phyloP scores from a whole-genome alignment of 305 asterid genomes.

The Striga hermonthica region DNA sequence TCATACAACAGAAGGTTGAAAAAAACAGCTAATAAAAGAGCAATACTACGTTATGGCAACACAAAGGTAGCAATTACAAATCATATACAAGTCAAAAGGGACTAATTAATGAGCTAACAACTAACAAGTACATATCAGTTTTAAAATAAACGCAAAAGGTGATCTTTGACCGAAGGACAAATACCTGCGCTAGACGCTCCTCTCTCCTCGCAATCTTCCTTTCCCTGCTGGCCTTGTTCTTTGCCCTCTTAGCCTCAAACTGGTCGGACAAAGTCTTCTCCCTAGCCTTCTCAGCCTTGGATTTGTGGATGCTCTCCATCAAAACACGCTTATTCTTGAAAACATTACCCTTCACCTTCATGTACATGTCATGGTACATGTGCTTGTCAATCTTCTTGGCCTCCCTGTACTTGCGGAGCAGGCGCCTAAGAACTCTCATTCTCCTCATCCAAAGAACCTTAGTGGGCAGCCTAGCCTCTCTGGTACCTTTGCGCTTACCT shows the following conservation, averaged over 20 bases:
- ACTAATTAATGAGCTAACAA: too few relatives aligned
- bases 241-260: slow-evolving; percentile 72
- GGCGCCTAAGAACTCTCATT: slow-evolving; percentile 67
- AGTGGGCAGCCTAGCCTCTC: slow-evolving; percentile 75
- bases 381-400: slow-evolving; percentile 73
- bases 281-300: slow-evolving; percentile 84
- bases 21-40: not conserved
- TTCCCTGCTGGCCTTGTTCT: slow-evolving; percentile 85
- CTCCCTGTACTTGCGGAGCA: slow-evolving; percentile 75
- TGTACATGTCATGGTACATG: slow-evolving; percentile 88
- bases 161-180: not conserved
- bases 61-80: too few relatives aligned
- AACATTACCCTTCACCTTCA: slow-evolving; percentile 84
- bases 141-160: too few relatives aligned
- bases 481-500: slow-evolving; percentile 82
- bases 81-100: too few relatives aligned
- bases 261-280: slow-evolving; percentile 80
- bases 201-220: slow-evolving; percentile 73
- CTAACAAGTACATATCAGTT: too few relatives aligned
- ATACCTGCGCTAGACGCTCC: slow-evolving; percentile 61
- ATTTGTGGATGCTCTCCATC: slow-evolving; percentile 79
- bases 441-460: slow-evolving; percentile 78
- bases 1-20: not conserved
- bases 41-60: not conserved
- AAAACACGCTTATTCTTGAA: slow-evolving; percentile 77